Evolutionary conservation across 2,329 filamentous ascomycete genomes (phyloP), one percentile per base, ranked within the genome.

Genomic region (Trichoderma atroviride): DNA sequence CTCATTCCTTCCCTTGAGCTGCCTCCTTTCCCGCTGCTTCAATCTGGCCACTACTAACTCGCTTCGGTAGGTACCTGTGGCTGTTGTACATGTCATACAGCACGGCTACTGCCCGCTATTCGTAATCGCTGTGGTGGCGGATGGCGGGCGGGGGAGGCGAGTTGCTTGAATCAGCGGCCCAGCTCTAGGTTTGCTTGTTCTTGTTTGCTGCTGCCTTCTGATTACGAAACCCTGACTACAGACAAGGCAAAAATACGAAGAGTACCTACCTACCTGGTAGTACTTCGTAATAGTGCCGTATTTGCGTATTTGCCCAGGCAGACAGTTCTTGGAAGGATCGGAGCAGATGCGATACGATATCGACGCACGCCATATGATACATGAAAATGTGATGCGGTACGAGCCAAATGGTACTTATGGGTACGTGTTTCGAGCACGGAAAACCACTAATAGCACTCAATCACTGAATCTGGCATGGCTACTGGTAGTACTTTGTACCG

Each of bases 61-160:
- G 16, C 40, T 43, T 35, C 33, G 33, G 33, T 35, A 35, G 37
- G 37, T 43, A 43, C 37, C 16, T 19, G 37, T 43, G 16, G 37
- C 37, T 19, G 37, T 43, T 43, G 37, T 43, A 43, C 37, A 7
- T 19, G 37, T 19, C 19, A 22, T 33, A 35, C 33, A 35, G 11
- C 47, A 13, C 47, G 13, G 19, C 19, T 24, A 24, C 14, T 55
- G 57, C n/a, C n/a, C n/a, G 57, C 66, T 56, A 27, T 22, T 19
- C 11, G 9, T 31, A 52, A 50, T 58, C 24, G 9, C 47, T 50
- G 35, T 66, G 63, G 37, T 56, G 63, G 40, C 53, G 53, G 37
- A 58, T 24, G 31, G 55, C 31, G 31, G 55, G 55, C 31, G 31
- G 33, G 56, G 56, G 60, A 55, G 61, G 61, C 63, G 52, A 66